phyloP scores from a whole-genome alignment of 352 stramenopile species.

The Phytopythium oedochilum region DNA sequence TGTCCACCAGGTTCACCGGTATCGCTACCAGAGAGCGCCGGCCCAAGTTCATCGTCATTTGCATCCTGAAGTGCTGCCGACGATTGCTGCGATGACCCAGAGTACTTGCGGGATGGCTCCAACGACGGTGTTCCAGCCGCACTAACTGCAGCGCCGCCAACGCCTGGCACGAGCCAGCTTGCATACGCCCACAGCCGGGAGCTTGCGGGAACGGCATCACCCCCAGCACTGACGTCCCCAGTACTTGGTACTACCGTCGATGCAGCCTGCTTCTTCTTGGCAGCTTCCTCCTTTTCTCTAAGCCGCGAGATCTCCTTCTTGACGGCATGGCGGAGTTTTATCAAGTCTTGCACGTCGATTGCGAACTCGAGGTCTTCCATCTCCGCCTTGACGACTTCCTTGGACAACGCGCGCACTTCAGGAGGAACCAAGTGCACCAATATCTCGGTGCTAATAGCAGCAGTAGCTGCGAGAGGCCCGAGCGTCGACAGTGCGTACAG shows the following conservation, averaged over 20 bases:
- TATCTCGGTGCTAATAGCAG: constrained; percentile 15
- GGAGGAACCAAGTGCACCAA: constrained; percentile 31
- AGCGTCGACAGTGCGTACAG: constrained; percentile 36
- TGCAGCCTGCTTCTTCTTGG: constrained; percentile 23
- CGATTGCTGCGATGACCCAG: background rate
- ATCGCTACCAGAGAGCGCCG: background rate
- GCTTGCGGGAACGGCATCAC: constrained; percentile 18
- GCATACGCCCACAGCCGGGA: constrained; percentile 70
- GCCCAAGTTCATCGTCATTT: background rate
- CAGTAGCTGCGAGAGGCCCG: constrained; percentile 6
- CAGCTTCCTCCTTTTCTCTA: constrained; percentile 31
- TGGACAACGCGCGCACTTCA: constrained; percentile 34
- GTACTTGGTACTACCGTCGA: background rate
- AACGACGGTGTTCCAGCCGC: background rate
- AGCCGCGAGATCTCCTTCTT: constrained; percentile 36
- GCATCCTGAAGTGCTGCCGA: background rate
- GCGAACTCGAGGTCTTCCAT: constrained; percentile 66
- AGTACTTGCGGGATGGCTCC: background rate
- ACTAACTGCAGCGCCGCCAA: constrained; percentile 6
- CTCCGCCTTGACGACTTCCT: constrained; percentile 37
- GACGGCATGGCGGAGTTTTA: constrained; percentile 47
- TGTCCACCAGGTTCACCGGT: background rate
- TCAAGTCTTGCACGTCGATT: constrained; percentile 68
- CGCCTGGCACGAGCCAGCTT: constrained; percentile 43
- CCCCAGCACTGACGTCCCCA: constrained; percentile 3